phyloP scores from a whole-genome alignment of 306 rosid genomes.

The Gillenia trifoliata region DNA sequence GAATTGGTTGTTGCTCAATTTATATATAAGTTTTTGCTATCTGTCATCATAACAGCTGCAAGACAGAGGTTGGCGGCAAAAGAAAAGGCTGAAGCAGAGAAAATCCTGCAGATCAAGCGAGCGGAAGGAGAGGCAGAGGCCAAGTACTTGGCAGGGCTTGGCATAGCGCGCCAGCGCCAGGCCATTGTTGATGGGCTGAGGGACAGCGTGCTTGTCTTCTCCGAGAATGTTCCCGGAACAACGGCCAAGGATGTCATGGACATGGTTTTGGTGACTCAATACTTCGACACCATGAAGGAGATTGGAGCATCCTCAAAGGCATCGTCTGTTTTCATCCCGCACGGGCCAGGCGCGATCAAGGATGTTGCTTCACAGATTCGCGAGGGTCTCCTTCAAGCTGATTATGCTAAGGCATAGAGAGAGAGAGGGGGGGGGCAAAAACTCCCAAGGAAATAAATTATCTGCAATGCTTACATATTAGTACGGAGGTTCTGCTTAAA shows the following conservation, averaged over 20 bases:
- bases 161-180: too few species aligned
- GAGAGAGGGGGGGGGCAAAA: not conserved
- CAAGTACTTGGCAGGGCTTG: too few species aligned
- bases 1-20: too few species aligned
- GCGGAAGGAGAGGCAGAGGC: too few species aligned
- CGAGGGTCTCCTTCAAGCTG: conserved; percentile 61
- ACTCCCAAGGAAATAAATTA: too few species aligned
- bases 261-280: conserved; percentile 74
- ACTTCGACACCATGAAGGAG: conserved; percentile 81
- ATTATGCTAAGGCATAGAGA: not conserved
- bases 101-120: too few species aligned
- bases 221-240: conserved; percentile 64
- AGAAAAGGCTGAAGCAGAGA: too few species aligned
- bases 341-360: conserved; percentile 70
- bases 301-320: conserved; percentile 79
- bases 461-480: too few species aligned
- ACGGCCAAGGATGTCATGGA: conserved; percentile 68
- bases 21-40: too few species aligned
- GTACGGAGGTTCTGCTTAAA: too few species aligned
- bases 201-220: conserved; percentile 21
- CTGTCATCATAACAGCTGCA: not conserved
- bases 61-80: too few species aligned
- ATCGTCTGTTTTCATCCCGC: conserved; percentile 70
- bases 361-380: conserved; percentile 35
- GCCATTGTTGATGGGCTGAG: too few species aligned